A percentile compares a stretch with the other conserved stretches of the same genome.
These are phyloP conservation scores for Pseudotulostoma volvatum DNA, from an alignment of 495 filamentous ascomycete genomes.

Conservation along the genomic window DNA sequence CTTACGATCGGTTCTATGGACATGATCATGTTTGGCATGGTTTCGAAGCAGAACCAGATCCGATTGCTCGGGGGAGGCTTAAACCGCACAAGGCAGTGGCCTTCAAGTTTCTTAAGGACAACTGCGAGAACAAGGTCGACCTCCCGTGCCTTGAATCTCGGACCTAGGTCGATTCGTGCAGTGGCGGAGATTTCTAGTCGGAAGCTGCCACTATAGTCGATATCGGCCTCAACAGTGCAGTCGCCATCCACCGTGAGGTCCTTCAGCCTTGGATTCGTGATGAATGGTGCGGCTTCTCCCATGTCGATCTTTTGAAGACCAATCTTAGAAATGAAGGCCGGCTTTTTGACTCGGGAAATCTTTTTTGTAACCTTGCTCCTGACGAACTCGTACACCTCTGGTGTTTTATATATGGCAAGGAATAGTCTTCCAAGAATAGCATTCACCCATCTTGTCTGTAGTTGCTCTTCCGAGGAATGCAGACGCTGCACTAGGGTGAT, in stretches of 20 bases:
- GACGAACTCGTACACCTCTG: slow-evolving; percentile 61
- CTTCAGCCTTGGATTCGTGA: slow-evolving; percentile 77
- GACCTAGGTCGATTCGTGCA: slow-evolving; percentile 75
- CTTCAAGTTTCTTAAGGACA: slow-evolving; percentile 70
- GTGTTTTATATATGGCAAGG: slow-evolving; percentile 70
- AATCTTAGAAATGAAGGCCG: slow-evolving; percentile 71
- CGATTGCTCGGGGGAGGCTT: slow-evolving; percentile 94
- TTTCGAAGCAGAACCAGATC: slow-evolving; percentile 85
- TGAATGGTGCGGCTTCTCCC: slow-evolving; percentile 70
- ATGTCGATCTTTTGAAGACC: slow-evolving; percentile 67
- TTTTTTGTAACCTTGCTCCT: slow-evolving; percentile 86
- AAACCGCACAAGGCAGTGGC: slow-evolving; percentile 67
- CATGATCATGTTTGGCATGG: slow-evolving; percentile 82
- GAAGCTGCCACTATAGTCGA: slow-evolving; percentile 80
- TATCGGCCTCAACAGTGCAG: slow-evolving; percentile 65
- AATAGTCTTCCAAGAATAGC: slow-evolving; percentile 78
- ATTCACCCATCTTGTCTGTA: slow-evolving; percentile 91
- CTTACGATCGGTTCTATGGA: slow-evolving; percentile 89
- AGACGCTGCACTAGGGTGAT: slow-evolving; percentile 73
- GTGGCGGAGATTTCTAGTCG: slow-evolving; percentile 76
- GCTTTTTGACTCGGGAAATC: slow-evolving; percentile 83
- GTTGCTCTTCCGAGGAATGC: slow-evolving; percentile 80
- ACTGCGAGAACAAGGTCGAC: slow-evolving; percentile 80
- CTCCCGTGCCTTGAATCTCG: slow-evolving; percentile 76
- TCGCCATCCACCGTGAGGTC: slow-evolving; percentile 87